Conservation (phyloP, 2,329 filamentous ascomycete species). For the Fusarium dimerum region DNA sequence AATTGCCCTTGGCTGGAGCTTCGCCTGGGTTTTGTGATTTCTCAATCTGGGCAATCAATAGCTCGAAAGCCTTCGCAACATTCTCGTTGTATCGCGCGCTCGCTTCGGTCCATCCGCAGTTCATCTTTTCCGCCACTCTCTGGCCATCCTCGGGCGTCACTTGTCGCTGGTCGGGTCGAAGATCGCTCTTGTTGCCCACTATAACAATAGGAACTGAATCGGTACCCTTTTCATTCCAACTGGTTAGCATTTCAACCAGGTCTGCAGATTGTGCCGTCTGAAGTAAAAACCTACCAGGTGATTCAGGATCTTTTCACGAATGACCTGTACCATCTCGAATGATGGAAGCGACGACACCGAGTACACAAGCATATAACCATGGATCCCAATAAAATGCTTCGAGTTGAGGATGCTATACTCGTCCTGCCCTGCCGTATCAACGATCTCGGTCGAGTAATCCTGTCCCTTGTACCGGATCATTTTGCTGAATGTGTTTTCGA, state of each 20-base stretch:
- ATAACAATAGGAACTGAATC: constrained; percentile 92
- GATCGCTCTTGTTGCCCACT: constrained; percentile 95
- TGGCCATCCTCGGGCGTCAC: constrained; percentile 84
- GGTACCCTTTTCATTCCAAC: constrained; percentile 65
- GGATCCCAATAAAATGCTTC: constrained; percentile 98
- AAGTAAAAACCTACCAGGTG: constrained; percentile 69
- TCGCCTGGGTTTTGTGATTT: constrained; percentile 90
- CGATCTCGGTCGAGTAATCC: constrained; percentile 94
- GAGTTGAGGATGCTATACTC: constrained; percentile 98
- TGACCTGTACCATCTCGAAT: constrained; percentile 96
- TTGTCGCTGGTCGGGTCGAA: constrained; percentile 90
- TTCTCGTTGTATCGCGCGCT: constrained; percentile 94
- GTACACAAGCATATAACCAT: constrained; percentile 98
- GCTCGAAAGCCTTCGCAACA: constrained; percentile 87
- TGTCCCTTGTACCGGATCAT: constrained; percentile 90
- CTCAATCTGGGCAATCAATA: constrained; percentile 93
- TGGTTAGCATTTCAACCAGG: neutral
- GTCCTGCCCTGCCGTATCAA: constrained; percentile 97
- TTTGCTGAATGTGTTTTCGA: constrained; percentile 98
- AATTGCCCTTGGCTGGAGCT: constrained; percentile 78
- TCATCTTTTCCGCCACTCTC: constrained; percentile 80
- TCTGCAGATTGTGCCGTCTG: neutral
- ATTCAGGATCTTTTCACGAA: constrained; percentile 95
- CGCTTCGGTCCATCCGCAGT: constrained; percentile 93
- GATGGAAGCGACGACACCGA: constrained; percentile 93